Evolutionary conservation across 2,329 filamentous ascomycete genomes (phyloP), one percentile per base, ranked within the genome.

Genomic region (Aspergillus unguis): DNA sequence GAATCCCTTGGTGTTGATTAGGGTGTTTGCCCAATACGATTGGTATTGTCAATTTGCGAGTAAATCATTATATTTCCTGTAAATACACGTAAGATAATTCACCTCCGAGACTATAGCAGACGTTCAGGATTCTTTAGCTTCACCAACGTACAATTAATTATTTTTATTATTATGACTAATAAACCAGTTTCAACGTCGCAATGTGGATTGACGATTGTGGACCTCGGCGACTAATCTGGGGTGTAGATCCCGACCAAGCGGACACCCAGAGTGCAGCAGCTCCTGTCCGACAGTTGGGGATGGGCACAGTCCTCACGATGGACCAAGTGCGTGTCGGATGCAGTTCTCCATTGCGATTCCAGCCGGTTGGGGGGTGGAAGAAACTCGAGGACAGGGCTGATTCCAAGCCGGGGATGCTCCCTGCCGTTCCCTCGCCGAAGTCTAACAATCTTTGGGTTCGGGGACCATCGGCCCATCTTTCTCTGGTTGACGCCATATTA

Each of bases 231-330:
- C 44, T 42, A 52, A 28, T 50, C 41, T 36, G 41, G 17, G 33
- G 41, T 37, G 50, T 35, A 52, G 37, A 52, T 44, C 44, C 50
- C 50, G 50, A 52, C 50, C 50, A 52, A 31, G 37, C 44, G 38
- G 42, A 26, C 38, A 23, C 26, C 29, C 44, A 44, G 31, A 27
- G n/a, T 49, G 40, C 47, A 49, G 25, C 29, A 49, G 25, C 29
- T 47, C 36, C 26, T 48, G 38, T 47, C 44, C 38, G 38, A 47
- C 50, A 35, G 11, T 26, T 26, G 35, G 27, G 25, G 29, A 41
- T 33, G 29, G 38, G 48, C 28, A 45, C 32, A 23, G 32, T 49
- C 26, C 47, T 36, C 31, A 36, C 31, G 9, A 44, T 32, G 47
- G 36, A 23, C 38, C 29, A 25, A 33, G 37, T 32, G 31, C 32